These are phyloP conservation scores for Lachancea quebecensis DNA, from an alignment of 805 yeast species.

Conservation along the genomic window DNA sequence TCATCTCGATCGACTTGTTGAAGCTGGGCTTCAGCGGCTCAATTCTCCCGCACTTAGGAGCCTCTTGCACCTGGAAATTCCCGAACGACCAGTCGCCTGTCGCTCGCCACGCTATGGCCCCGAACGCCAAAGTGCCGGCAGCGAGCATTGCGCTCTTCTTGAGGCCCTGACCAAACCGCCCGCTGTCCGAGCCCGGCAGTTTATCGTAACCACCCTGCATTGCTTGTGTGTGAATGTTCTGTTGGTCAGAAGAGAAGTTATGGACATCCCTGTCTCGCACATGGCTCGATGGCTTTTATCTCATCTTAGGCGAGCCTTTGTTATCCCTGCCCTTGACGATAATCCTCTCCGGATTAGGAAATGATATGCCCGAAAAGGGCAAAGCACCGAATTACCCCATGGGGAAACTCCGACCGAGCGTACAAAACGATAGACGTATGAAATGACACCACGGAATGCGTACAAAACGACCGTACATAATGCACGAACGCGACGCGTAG, in stretches of 20 bases:
- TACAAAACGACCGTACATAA: no score
- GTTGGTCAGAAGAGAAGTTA: neutral
- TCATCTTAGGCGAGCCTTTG: no score
- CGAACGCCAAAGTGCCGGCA: neutral
- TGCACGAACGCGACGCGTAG: no score
- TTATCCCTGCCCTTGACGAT: no score
- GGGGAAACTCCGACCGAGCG: no score
- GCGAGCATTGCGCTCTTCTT: constrained; percentile 1
- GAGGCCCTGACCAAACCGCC: neutral
- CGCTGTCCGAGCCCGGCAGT: neutral
- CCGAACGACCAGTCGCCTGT: neutral
- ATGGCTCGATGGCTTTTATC: no score
- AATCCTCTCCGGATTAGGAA: no score
- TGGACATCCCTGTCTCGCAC: no score
- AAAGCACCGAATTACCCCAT: no score
- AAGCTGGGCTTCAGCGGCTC: constrained; percentile 24
- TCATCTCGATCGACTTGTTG: constrained; percentile 20
- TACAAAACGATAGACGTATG: no score
- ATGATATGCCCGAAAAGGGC: no score
- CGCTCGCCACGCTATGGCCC: neutral
- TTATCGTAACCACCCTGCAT: neutral
- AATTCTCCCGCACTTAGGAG: constrained; percentile 13
- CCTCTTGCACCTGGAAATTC: neutral
- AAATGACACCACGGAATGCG: no score
- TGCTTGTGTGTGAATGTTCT: neutral